phyloP scores from a whole-genome alignment of 495 filamentous ascomycete species.

The Pseudevernia furfuracea region DNA sequence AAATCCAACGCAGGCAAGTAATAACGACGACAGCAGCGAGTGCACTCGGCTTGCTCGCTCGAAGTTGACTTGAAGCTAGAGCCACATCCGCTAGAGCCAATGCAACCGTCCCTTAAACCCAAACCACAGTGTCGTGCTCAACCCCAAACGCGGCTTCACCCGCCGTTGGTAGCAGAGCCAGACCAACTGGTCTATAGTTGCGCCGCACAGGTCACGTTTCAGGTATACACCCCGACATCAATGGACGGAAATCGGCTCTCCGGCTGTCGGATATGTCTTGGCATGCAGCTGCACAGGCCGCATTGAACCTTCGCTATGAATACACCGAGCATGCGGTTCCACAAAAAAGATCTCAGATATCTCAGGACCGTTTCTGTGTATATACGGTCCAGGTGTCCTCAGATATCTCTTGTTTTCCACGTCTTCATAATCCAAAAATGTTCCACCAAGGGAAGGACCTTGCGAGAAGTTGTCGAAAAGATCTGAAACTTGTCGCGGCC shows the following conservation, averaged over 20 bases:
- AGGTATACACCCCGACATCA: neutral
- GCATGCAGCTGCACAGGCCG: neutral
- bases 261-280: neutral
- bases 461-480: neutral
- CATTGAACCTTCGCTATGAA: neutral
- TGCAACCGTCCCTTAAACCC: neutral
- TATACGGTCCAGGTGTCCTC: neutral
- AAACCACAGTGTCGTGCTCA: neutral
- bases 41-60: neutral
- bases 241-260: neutral
- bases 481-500: neutral
- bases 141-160: conserved; percentile 4
- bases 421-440: neutral
- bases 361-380: too few species aligned
- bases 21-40: neutral
- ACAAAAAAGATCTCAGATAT: neutral
- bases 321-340: neutral
- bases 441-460: neutral
- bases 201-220: conserved; percentile 14
- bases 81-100: neutral
- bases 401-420: neutral
- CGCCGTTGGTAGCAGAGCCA: neutral
- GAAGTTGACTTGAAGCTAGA: neutral
- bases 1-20: neutral
- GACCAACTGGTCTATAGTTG: neutral